Evolutionary conservation across 2,329 filamentous ascomycete species (phyloP).

Genomic region (Claviceps capensis): DNA sequence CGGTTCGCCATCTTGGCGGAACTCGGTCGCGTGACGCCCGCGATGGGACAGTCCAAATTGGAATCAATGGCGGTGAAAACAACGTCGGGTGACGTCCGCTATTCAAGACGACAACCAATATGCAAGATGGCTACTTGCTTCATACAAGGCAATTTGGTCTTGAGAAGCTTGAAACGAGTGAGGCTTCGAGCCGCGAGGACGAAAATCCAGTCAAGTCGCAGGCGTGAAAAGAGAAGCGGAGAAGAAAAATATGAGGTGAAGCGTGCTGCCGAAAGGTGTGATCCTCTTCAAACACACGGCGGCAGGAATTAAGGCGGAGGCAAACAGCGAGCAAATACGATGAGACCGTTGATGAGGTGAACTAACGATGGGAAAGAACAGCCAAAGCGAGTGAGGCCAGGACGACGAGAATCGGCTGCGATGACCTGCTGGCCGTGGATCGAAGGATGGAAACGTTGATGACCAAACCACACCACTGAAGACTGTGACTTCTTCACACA

Average conservation of each 20-base stretch:
- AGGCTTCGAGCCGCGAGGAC: not conserved
- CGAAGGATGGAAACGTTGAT: not conserved
- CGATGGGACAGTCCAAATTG: slow-evolving; percentile 25
- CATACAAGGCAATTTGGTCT: not conserved
- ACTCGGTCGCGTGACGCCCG: slow-evolving; percentile 17
- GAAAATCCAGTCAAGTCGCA: not conserved
- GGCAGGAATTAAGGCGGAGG: not conserved
- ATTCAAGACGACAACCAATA: not conserved
- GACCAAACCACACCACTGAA: slow-evolving; percentile 5
- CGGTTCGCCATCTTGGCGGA: slow-evolving; percentile 41
- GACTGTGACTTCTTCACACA: not conserved
- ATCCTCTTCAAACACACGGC: not conserved
- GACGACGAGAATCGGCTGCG: slow-evolving; percentile 7
- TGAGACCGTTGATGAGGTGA: slow-evolving; percentile 1
- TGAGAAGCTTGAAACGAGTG: not conserved
- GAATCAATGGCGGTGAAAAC: not conserved
- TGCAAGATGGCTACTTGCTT: not conserved
- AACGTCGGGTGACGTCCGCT: not conserved
- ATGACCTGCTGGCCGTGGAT: not conserved
- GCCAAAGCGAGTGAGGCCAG: slow-evolving; percentile 48
- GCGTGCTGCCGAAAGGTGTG: not conserved
- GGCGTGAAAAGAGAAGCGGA: not conserved
- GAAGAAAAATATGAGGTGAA: not conserved
- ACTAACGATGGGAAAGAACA: slow-evolving; percentile 28
- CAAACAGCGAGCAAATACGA: not conserved